Evolutionary conservation across 257 asterid species (phyloP).

Genomic region (Solanum pennellii): DNA sequence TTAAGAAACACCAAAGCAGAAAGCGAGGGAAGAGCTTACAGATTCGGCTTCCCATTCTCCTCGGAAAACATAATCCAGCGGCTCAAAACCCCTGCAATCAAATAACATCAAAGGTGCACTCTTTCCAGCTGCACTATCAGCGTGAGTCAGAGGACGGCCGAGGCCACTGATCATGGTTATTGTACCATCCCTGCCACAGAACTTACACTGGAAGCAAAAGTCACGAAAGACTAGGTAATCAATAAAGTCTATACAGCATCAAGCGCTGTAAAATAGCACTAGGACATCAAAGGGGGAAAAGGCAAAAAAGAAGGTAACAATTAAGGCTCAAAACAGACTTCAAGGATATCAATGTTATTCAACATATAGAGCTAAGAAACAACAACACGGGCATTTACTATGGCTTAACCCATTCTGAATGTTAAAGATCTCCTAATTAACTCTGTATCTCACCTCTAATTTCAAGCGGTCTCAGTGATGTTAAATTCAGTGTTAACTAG

Average conservation of each 20-base stretch:
- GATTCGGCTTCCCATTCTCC: conserved; percentile 78
- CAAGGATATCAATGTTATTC: neutral
- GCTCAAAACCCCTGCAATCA: conserved; percentile 72
- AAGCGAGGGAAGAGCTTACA: conserved; percentile 31
- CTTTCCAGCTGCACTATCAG: conserved; percentile 35
- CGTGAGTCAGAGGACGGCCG: conserved; percentile 66
- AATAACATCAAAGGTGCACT: conserved; percentile 54
- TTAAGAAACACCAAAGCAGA: neutral
- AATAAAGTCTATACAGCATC: neutral
- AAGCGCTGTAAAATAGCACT: neutral
- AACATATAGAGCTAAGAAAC: neutral
- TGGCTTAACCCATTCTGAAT: too few species aligned
- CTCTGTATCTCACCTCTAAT: neutral
- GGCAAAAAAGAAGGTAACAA: neutral
- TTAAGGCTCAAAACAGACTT: neutral
- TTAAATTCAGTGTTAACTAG: neutral
- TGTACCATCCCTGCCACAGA: conserved; percentile 78
- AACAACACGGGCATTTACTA: too few species aligned
- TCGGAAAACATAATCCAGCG: conserved; percentile 59
- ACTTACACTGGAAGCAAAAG: conserved; percentile 56
- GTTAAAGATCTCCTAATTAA: neutral
- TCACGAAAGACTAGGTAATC: neutral
- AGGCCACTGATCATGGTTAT: conserved; percentile 60
- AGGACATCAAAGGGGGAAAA: neutral
- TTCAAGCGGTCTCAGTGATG: neutral